Evolutionary conservation across 1,284 basidiomycete genomes (phyloP), one percentile per base, ranked within the genome.

Genomic region (Irpex sp.): DNA sequence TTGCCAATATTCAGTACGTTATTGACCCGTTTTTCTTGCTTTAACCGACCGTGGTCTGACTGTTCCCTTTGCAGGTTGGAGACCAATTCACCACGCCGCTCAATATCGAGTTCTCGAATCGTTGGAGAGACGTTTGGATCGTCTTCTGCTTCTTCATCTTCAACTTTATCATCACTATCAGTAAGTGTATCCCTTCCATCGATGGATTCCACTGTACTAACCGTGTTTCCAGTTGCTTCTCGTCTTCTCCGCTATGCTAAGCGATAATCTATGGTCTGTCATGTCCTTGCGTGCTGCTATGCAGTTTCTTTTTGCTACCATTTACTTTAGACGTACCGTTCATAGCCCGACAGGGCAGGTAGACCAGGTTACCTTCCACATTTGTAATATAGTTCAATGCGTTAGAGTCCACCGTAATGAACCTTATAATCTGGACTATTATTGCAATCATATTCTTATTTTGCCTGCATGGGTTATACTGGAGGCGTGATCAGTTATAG

Each of bases 61-160:
- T 2, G 13, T 3, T n/a, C 31, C 13, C 15, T 19, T 9, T 51
- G 63, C 48, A 77, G 71, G 69, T 78, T 21, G 93, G 92, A 4
- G 87, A 94, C 67, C 79, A 94, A 67, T 94, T 90, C 77, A 89
- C 82, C 72, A 68, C 73, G 7, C 85, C 86, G 0, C 76, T 97
- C 59, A 88, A 90, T 66, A 92, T 97, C 70, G 73, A 72, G 1
- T 95, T 83, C 70, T 76, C 77, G 4, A 77, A 84, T 21, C 78
- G 91, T 21, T 93, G 91, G 88, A 80, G 92, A 68, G 91, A 94
- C 68, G 82, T 82, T 2, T 92, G 86, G 67, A 88, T 94, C 63
- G 76, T 93, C 47, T 84, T 91, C 66, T 79, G 83, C 2, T 91
- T 79, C 75, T 80, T 87, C 65, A 82, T 86, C 21, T 93, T 93